Evolutionary conservation across 495 filamentous ascomycete species (phyloP), one percentile per base, ranked within the genome.

Genomic region (Hypoxylon lenormandii): DNA sequence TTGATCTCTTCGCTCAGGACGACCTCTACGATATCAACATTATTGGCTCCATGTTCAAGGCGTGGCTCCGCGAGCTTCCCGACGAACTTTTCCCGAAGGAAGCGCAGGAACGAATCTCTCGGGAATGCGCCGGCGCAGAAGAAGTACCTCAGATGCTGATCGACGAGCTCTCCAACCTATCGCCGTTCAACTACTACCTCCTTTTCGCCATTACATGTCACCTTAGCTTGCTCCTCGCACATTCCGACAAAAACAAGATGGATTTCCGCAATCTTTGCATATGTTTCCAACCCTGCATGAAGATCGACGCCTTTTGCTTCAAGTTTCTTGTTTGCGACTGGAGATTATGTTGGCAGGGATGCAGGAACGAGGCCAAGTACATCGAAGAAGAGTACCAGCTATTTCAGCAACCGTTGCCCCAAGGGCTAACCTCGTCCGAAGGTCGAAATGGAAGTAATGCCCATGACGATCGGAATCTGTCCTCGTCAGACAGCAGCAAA

Each of bases 171-270:
- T 96, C 93, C 3, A 92, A 90, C 60, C 84, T 97, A 12, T 90
- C 93, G 3, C 93, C 93, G 0, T 96, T 91, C 81, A 93, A 97
- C 78, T 97, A 97, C 79, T 96, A 97, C 72, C 91, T 97, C 28
- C 88, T 97, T 46, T 97, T 97, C 77, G 93, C 93, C 66, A 95
- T 96, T 68, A 97, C 93, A 28, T 96, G 93, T 76, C 93, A 97
- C 69, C 87, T 97, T 36, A 93, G 91, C 74, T 85, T 97, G 3
- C 86, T 97, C 12, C 90, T 93, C 62, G 90, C 90, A 0, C 92
- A 94, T 73, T 87, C 89, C 26, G 91, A 92, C 33, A 91, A 91
- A 77, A 97, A 96, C 83, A 94, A 94, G 81, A 97, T 97, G 93
- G 90, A 93, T 76, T 96, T 92, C 76, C 85, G 88, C 69, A 96